phyloP scores from a whole-genome alignment of 2,329 filamentous ascomycete genomes.

The Xylaria sp. region DNA sequence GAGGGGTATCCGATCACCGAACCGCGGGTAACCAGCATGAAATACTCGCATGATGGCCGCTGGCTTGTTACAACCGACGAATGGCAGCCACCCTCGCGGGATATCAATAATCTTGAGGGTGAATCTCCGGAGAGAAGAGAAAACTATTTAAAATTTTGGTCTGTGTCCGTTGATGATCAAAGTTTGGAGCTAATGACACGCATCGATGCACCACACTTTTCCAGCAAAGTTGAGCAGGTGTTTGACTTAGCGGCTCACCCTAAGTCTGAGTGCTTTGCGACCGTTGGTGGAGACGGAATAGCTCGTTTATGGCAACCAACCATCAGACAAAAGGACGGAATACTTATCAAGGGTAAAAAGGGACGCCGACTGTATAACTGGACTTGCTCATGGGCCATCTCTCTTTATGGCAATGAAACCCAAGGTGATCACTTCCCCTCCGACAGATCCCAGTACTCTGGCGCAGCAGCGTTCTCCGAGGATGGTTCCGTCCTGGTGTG shows the following conservation, averaged over 20 bases:
- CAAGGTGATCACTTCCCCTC: slow-evolving; percentile 50
- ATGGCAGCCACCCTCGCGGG: slow-evolving; percentile 80
- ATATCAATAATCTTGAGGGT: slow-evolving; percentile 69
- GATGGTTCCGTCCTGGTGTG: slow-evolving; percentile 87
- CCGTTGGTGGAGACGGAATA: slow-evolving; percentile 81
- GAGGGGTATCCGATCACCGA: slow-evolving; percentile 78
- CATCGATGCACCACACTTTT: slow-evolving; percentile 83
- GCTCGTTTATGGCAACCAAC: slow-evolving; percentile 86
- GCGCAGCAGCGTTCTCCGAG: slow-evolving; percentile 80
- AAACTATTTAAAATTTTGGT: slow-evolving; percentile 92
- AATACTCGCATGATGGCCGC: slow-evolving; percentile 81
- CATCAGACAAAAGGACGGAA: slow-evolving; percentile 73
- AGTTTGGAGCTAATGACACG: slow-evolving; percentile 81
- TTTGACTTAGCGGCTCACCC: slow-evolving; percentile 80
- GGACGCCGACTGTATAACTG: slow-evolving; percentile 76
- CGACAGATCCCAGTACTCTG: slow-evolving; percentile 58
- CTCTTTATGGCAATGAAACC: slow-evolving; percentile 58
- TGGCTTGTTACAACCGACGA: slow-evolving; percentile 95
- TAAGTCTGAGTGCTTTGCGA: slow-evolving; percentile 77
- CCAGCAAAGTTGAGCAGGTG: slow-evolving; percentile 66
- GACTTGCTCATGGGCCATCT: slow-evolving; percentile 72
- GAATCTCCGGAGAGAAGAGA: slow-evolving; percentile 68
- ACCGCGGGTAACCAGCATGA: slow-evolving; percentile 79
- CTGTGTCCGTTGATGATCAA: slow-evolving; percentile 66
- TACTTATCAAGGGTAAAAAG: slow-evolving; percentile 68